Percentiles rank a stretch among this genome's conserved stretches.
Evolutionary conservation across 176 grass and related monocot genomes (phyloP).

Genomic region (Metroxylon sagu): DNA sequence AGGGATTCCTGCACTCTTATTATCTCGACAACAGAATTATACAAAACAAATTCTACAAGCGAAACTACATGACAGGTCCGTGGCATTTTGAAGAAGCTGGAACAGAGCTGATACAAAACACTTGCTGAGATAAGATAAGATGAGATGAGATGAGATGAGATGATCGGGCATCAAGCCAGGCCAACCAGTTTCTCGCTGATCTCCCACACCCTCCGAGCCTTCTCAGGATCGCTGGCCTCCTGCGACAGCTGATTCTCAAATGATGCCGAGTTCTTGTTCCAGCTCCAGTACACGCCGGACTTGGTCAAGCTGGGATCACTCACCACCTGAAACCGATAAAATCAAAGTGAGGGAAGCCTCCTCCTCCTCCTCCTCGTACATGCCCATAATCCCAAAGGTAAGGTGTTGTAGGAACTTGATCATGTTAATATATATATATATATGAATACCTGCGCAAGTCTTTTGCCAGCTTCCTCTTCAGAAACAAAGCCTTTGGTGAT

Average conservation of each 20-base stretch:
- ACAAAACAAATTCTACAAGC: too few species aligned
- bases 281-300: slow-evolving; percentile 98
- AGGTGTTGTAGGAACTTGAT: too few species aligned
- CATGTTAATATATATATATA: too few species aligned
- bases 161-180: slow-evolving; percentile 22
- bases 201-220: slow-evolving; percentile 84
- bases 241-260: slow-evolving; percentile 96
- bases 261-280: slow-evolving; percentile 91
- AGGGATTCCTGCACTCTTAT: too few species aligned
- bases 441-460: slow-evolving; percentile 70
- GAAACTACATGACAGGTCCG: too few species aligned
- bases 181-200: slow-evolving; percentile 90
- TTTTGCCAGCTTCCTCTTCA: slow-evolving; percentile 82
- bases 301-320: slow-evolving; percentile 88
- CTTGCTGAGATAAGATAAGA: too few species aligned
- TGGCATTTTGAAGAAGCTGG: too few species aligned
- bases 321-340: slow-evolving; percentile 40
- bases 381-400: too few species aligned
- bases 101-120: too few species aligned
- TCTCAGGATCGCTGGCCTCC: slow-evolving; percentile 79
- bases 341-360: neutral
- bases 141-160: too few species aligned
- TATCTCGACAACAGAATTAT: too few species aligned
- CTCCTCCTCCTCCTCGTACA: too few species aligned
- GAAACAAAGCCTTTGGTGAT: slow-evolving; percentile 93